Conservation (phyloP, 257 asterid species). For the Asclepias syriaca region DNA sequence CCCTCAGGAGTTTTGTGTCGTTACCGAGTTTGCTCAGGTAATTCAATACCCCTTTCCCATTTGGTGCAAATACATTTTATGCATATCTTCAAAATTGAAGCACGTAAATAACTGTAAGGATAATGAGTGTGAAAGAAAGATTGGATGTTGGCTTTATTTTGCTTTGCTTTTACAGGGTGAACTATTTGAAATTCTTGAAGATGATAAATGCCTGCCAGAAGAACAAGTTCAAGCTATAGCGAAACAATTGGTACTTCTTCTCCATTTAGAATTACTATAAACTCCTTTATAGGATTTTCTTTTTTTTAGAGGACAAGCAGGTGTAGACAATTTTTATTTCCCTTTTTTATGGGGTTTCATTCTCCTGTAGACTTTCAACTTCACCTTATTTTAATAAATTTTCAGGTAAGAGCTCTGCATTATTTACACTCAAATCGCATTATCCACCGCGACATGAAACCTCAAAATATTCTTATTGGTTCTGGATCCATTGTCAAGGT, state of each 20-base stretch:
- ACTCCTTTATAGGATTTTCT: not conserved
- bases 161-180: constrained; percentile 64
- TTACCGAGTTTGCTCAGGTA: constrained; percentile 95
- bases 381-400: constrained; percentile 14
- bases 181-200: constrained; percentile 95
- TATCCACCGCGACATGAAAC: constrained; percentile 98
- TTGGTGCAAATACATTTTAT: not conserved
- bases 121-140: not conserved
- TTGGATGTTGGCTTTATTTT: constrained; percentile 15
- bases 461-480: constrained; percentile 95
- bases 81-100: not conserved
- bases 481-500: constrained; percentile 95
- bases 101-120: not conserved
- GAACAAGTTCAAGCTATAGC: constrained; percentile 99
- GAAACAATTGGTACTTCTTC: constrained; percentile 71
- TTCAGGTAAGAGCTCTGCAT: constrained; percentile 87
- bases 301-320: not conserved
- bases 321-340: not conserved
- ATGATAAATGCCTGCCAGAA: constrained; percentile 97
- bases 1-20: constrained; percentile 97
- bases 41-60: constrained; percentile 1
- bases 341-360: not conserved
- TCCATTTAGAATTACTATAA: not conserved
- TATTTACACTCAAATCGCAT: constrained; percentile 97
- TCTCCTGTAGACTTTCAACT: constrained; percentile 11